Conservation (phyloP, 2,329 filamentous ascomycete genomes). For the Cytospora piceae region DNA sequence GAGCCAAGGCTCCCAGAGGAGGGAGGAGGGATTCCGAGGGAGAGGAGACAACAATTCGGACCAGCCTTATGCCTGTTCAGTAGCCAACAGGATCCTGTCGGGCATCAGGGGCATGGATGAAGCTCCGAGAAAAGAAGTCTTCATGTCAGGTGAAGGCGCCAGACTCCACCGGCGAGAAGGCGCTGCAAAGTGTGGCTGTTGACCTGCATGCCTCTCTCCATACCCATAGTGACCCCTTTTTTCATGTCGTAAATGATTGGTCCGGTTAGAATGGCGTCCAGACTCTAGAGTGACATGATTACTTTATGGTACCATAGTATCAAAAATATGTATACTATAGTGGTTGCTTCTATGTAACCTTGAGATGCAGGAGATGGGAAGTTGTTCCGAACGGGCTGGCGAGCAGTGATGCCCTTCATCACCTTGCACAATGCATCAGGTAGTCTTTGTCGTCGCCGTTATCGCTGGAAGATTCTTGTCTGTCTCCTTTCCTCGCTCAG, state of each 20-base stretch:
- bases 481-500: not conserved
- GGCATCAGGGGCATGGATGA: slow-evolving; percentile 6
- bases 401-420: not conserved
- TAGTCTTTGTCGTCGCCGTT: not conserved
- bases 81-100: not conserved
- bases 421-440: no score
- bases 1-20: not conserved
- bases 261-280: not conserved
- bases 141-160: slow-evolving; percentile 24
- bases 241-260: not conserved
- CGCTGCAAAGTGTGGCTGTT: slow-evolving; percentile 19
- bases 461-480: not conserved
- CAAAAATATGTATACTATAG: no score
- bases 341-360: slow-evolving; percentile 15
- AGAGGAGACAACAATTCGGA: not conserved
- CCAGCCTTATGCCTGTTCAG: slow-evolving; percentile 11
- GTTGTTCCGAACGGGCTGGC: slow-evolving; percentile 2
- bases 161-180: slow-evolving; percentile 13
- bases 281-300: no score
- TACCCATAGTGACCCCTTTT: not conserved
- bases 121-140: slow-evolving; percentile 18
- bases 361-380: slow-evolving; percentile 15
- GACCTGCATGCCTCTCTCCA: slow-evolving; percentile 14
- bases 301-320: no score
- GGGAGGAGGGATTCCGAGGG: not conserved